phyloP scores from a whole-genome alignment of 2,329 filamentous ascomycete species.

The Graphilbum sp. region DNA sequence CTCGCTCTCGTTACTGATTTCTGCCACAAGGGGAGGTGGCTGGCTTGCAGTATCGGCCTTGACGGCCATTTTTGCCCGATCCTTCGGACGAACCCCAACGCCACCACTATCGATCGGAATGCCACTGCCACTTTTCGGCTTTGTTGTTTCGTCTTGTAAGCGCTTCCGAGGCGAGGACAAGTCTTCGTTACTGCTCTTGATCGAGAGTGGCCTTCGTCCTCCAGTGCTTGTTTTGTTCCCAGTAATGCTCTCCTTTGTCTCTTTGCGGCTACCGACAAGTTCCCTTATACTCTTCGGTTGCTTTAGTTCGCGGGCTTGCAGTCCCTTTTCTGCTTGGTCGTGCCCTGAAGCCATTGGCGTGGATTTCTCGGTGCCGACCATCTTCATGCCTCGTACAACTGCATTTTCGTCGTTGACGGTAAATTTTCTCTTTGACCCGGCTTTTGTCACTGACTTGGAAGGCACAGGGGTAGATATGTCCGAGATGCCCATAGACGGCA shows the following conservation, averaged over 20 bases:
- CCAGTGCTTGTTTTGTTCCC: conserved; percentile 11
- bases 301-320: conserved; percentile 12
- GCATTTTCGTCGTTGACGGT: conserved; percentile 37
- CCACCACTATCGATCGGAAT: conserved; percentile 4
- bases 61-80: conserved; percentile 11
- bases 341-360: conserved; percentile 7
- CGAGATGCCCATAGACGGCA: background rate
- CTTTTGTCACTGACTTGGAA: conserved; percentile 16
- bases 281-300: conserved; percentile 30
- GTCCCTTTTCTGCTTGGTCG: conserved; percentile 7
- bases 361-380: conserved; percentile 13
- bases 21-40: conserved; percentile 4
- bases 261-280: conserved; percentile 23
- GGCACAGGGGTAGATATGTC: background rate
- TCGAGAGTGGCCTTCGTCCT: conserved; percentile 31
- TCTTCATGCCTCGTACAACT: conserved; percentile 16
- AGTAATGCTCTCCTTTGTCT: conserved; percentile 14
- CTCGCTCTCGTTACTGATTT: background rate
- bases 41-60: conserved; percentile 15
- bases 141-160: conserved; percentile 15
- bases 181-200: conserved; percentile 44
- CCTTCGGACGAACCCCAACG: conserved; percentile 1
- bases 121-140: conserved; percentile 1
- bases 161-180: conserved; percentile 41
- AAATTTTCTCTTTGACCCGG: conserved; percentile 41